A percentile compares a stretch with the other conserved stretches of the same genome.
These are phyloP conservation scores for Nitzschia inconspicua DNA, from an alignment of 108 stramenopile genomes.

Conservation along the genomic window DNA sequence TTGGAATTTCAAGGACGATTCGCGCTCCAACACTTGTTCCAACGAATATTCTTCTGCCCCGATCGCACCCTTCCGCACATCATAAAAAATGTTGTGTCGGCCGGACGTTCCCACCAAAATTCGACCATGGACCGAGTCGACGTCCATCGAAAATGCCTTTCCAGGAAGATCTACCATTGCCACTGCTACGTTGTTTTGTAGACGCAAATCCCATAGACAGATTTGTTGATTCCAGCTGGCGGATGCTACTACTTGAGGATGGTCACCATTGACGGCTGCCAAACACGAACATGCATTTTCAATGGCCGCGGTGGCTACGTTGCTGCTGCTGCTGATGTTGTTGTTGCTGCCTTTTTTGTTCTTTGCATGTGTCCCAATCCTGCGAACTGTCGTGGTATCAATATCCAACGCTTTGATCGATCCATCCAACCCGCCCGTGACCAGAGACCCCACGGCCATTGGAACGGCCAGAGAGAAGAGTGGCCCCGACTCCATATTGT, in stretches of 20 bases:
- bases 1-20: constrained; percentile 86
- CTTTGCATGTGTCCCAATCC: constrained; percentile 1
- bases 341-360: neutral
- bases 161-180: constrained; percentile 54
- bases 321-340: too few relatives aligned
- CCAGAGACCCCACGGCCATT: constrained; percentile 19
- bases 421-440: constrained; percentile 72
- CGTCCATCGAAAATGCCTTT: constrained; percentile 84
- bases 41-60: neutral
- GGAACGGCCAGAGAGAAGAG: constrained; percentile 55
- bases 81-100: constrained; percentile 51
- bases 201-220: constrained; percentile 68
- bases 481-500: constrained; percentile 69
- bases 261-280: constrained; percentile 1
- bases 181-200: neutral
- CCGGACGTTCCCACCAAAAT: constrained; percentile 72
- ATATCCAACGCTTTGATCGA: constrained; percentile 23
- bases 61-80: constrained; percentile 43
- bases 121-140: constrained; percentile 25
- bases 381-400: neutral
- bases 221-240: constrained; percentile 73
- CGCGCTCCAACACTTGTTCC: constrained; percentile 58
- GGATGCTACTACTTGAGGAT: constrained; percentile 44
- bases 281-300: constrained; percentile 27
- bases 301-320: neutral